Conservation (phyloP, 805 yeast species). For the Blastobotrys attinorum region DNA sequence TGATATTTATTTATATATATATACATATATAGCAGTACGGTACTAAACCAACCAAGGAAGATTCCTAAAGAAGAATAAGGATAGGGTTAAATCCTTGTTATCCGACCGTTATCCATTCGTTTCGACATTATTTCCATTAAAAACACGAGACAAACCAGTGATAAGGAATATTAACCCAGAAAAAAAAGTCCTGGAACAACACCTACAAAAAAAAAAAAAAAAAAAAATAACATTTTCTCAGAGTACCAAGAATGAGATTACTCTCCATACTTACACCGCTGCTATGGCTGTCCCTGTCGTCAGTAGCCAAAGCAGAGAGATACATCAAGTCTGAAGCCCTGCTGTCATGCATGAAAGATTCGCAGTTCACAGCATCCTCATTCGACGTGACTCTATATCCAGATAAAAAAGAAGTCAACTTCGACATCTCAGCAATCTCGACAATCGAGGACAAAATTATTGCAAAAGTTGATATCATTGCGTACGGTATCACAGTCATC, state of each 20-base stretch:
- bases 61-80: no score
- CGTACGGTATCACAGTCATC: conserved; percentile 70
- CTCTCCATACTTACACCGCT: not conserved
- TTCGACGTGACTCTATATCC: conserved; percentile 75
- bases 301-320: conserved; percentile 23
- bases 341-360: conserved; percentile 85
- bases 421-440: conserved; percentile 71
- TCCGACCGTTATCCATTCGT: no score
- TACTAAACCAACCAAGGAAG: no score
- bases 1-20: no score
- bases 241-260: no score
- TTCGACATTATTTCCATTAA: no score
- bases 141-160: no score
- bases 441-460: conserved; percentile 64
- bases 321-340: conserved; percentile 51
- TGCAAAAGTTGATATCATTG: conserved; percentile 58
- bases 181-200: no score
- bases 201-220: conserved; percentile 13
- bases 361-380: conserved; percentile 75
- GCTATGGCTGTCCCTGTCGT: not conserved
- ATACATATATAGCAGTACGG: no score
- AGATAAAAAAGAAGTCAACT: conserved; percentile 48
- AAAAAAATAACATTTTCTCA: not conserved
- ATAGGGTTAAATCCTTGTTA: no score
- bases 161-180: no score